phyloP scores from a whole-genome alignment of 176 grass and related monocot species.

The Aegilops bicornis region DNA sequence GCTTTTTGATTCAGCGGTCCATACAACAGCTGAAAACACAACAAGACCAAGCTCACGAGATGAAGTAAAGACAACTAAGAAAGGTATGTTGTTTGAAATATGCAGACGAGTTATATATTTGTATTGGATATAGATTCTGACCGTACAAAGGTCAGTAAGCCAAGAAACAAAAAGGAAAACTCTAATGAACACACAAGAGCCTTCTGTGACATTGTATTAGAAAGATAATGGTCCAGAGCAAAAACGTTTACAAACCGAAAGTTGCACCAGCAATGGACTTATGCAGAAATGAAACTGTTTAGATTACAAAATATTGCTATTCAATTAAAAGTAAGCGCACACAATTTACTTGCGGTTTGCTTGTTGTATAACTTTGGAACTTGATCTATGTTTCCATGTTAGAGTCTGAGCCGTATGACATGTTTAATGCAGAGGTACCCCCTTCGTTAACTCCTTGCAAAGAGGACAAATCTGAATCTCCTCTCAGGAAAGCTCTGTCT shows the following conservation, averaged over 20 bases:
- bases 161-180: not conserved
- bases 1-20: slow-evolving; percentile 55
- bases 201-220: not conserved
- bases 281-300: not conserved
- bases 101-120: not conserved
- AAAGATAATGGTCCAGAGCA: not conserved
- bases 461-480: slow-evolving; percentile 54
- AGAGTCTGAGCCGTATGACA: not conserved
- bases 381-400: not conserved
- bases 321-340: not conserved
- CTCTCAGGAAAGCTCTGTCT: slow-evolving; percentile 68
- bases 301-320: not conserved
- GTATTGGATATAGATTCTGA: not conserved
- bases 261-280: not conserved
- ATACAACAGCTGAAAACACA: slow-evolving; percentile 33
- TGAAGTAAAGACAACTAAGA: slow-evolving; percentile 16
- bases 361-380: slow-evolving; percentile 3
- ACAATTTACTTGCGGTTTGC: slow-evolving; percentile 24
- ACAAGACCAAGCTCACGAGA: slow-evolving; percentile 1
- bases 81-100: slow-evolving; percentile 29
- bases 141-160: not conserved
- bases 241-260: not conserved
- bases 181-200: not conserved
- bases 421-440: slow-evolving; percentile 33
- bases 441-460: slow-evolving; percentile 39